Evolutionary conservation across 331 rosid genomes (phyloP), one percentile per base, ranked within the genome.

Genomic region (Ulmus americana): DNA sequence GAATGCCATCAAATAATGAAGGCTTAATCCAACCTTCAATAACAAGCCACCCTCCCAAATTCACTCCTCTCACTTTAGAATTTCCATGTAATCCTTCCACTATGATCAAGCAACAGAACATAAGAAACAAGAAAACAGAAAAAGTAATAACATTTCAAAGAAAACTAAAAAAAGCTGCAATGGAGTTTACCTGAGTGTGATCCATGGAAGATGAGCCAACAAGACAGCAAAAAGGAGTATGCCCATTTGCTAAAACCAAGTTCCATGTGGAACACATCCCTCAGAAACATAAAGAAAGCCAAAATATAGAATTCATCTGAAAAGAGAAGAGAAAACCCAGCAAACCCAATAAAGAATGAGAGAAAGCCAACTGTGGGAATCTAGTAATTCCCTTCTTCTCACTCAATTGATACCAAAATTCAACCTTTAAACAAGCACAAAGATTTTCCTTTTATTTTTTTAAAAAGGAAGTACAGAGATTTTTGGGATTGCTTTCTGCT

Each of bases 1-100:
- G 81, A 79, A 91, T 91, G 76, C 84, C 97, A 81, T 88, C 95
- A 80, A 91, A 88, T 61, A 91, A 76, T 53, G 97, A 86, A 74
- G 97, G 91, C 79, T 91, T 86, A 62, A 91, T 91, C 97, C 97
- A 91, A 67, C 96, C 97, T 83, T 91, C 95, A 64, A 88, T 75
- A 6, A 88, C 95, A 80, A 91, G 74, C 96, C 95, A 91, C 44
- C 97, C 96, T 73, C 97, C 97, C 70, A 91, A 86, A 77, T 91
- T 91, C 76, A 91, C 95, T 64, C 90, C 95, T 79, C 84, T 86
- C 45, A 85, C 94, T 68, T 86, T 82, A 63, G 84, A 77, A 78
- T 64, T 76, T 61, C 80, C 85, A 71, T 35, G 80, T 28, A 91
- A 76, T 53, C 95, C 95, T 61, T 85, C 94, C 85, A 85, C 96